A percentile compares a stretch with the other conserved stretches of the same genome.
Conservation (phyloP, 78 protist genomes). For the Salpingoeca rosetta region DNA sequence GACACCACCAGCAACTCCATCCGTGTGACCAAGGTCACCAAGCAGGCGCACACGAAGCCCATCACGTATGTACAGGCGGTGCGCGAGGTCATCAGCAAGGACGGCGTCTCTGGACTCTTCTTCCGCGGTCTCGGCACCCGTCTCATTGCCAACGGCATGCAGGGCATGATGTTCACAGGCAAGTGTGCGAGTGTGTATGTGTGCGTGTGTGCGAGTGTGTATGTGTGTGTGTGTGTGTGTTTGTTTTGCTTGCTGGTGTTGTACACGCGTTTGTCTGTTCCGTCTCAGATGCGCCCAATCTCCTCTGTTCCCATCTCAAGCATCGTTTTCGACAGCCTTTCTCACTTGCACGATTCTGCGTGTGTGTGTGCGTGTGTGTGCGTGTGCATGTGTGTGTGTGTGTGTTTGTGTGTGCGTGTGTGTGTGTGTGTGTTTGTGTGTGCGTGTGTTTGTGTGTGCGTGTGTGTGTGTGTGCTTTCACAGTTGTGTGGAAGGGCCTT, state of each 20-base stretch:
- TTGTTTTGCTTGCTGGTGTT: no score
- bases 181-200: neutral
- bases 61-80: constrained; percentile 23
- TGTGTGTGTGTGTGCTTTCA: no score
- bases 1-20: constrained; percentile 66
- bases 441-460: neutral
- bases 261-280: no score
- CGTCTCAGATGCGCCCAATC: no score
- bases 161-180: neutral
- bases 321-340: neutral
- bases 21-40: constrained; percentile 59
- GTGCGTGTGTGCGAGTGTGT: neutral
- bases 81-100: constrained; percentile 17
- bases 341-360: neutral
- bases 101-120: constrained; percentile 58
- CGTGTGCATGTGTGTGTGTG: neutral
- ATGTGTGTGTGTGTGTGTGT: neutral
- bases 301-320: no score
- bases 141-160: constrained; percentile 57
- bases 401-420: neutral
- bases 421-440: neutral
- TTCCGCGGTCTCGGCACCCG: constrained; percentile 61
- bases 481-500: constrained; percentile 1
- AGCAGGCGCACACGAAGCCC: constrained; percentile 7
- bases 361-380: neutral